Base-by-base conservation (phyloP, 208 protist species). In the Phytomonas francai region DNA sequence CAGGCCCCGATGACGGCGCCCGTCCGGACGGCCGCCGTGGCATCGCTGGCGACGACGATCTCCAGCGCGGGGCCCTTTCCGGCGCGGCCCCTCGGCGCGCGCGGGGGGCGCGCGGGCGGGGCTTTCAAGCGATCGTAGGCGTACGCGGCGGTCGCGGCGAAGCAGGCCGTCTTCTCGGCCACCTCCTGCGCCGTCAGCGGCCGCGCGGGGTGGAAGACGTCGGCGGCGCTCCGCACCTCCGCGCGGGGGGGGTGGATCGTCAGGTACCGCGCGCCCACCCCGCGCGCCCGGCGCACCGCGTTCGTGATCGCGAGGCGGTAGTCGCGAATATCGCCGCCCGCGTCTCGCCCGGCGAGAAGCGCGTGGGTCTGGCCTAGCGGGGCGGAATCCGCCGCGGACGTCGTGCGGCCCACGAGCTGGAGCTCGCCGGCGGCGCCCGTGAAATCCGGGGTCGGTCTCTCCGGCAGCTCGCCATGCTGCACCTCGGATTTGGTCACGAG, bases 131-230 rank as follows among this genome's bases (percentile, higher is more conserved):
- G 78, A 65, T 85, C 69, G 75, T 94, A 94, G 56, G 74, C 67
- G 68, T 94, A 94, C 5, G 88, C 84, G 5, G 75, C 88, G 1
- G 88, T 88, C 67, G 89, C 84, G 2, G 83, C 88, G 61, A 84
- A 94, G 27, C 69, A 69, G 2, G 79, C 77, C 22, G 84, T 91
- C 68, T 85, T 89, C 72, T 94, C 85, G 30, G 79, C 80, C 58
- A 94, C 67, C 27, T 89, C 79, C 28, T 60, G 61, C 16, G 36
- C 32, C 16, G 76, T 36, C 29, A 91, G 77, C 12, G 71, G 76
- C 34, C 66, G 65, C 28, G 81, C 58, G 2, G 79, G 65, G 70
- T 88, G 77, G 69, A 79, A 90, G 12, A 72, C 59, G 58, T 76
- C 70, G 7, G 58, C 30, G 67, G 66, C 56, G 0, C 70, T 80